phyloP scores from a whole-genome alignment of 1,284 basidiomycete genomes.

The Laetiporus sulphureus region DNA sequence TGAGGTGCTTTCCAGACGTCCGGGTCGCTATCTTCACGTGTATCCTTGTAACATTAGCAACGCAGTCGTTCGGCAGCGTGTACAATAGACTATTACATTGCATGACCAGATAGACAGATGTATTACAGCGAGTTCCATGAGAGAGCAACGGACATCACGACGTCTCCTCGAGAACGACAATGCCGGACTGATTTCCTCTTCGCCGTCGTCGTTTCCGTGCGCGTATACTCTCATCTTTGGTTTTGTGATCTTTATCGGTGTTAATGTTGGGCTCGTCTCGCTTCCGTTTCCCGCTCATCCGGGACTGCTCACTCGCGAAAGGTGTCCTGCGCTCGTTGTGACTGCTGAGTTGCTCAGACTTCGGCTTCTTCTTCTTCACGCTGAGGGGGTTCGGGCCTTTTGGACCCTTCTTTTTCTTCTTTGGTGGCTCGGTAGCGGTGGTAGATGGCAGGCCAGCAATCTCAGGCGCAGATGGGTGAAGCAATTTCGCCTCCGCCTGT shows the following conservation, averaged over 20 bases:
- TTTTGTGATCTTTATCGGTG: slow-evolving; percentile 4
- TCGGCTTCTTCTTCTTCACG: slow-evolving; percentile 75
- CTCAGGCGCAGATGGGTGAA: slow-evolving; percentile 42
- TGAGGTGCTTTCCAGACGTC: not conserved
- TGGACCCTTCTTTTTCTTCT: slow-evolving; percentile 63
- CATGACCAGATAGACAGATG: no score
- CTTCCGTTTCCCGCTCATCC: slow-evolving; percentile 21
- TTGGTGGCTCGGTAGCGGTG: slow-evolving; percentile 31
- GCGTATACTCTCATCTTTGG: slow-evolving; percentile 11
- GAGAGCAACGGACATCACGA: no score
- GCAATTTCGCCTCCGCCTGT: slow-evolving; percentile 51
- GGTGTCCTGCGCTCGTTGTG: slow-evolving; percentile 1
- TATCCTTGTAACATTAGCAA: no score
- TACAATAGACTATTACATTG: no score
- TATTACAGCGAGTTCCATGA: no score
- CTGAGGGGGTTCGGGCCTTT: slow-evolving; percentile 93
- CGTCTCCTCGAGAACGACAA: no score
- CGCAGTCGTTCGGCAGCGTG: no score
- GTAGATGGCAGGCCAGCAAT: slow-evolving; percentile 31
- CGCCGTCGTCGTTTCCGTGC: slow-evolving; percentile 32
- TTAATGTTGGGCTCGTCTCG: slow-evolving; percentile 13
- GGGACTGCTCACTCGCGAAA: slow-evolving; percentile 1
- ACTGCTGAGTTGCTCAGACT: slow-evolving; percentile 3
- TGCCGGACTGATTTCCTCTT: no score
- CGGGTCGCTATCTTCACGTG: not conserved